A percentile compares a stretch with the other conserved stretches of the same genome.
phyloP scores from a whole-genome alignment of 495 filamentous ascomycete species.

The Bacidia gigantensis region DNA sequence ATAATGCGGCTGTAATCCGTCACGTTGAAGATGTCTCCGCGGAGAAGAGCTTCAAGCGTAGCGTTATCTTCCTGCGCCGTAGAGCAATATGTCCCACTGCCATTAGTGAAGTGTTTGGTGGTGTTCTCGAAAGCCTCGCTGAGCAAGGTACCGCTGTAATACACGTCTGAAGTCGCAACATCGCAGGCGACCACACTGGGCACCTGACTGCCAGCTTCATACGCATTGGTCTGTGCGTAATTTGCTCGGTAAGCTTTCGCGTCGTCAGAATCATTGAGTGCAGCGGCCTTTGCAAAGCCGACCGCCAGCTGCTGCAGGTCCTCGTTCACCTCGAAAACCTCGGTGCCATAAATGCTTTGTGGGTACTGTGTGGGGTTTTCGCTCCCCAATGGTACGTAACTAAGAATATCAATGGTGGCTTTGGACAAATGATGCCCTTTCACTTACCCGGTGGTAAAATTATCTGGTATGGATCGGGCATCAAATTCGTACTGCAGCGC shows the following conservation, averaged over 20 bases:
- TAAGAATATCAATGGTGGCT: background rate
- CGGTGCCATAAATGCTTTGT: constrained; percentile 53
- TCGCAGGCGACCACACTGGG: constrained; percentile 55
- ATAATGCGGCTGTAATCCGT: constrained; percentile 58
- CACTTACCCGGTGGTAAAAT: constrained; percentile 39
- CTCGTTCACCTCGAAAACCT: constrained; percentile 61
- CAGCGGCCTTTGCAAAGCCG: constrained; percentile 39
- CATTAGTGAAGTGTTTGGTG: constrained; percentile 52
- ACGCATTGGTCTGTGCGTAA: constrained; percentile 35
- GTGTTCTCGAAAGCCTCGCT: constrained; percentile 51
- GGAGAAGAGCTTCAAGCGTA: constrained; percentile 50
- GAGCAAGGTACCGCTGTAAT: constrained; percentile 50
- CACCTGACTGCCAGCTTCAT: constrained; percentile 34
- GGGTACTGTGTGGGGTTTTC: constrained; percentile 45
- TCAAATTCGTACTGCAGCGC: constrained; percentile 66
- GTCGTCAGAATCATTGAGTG: constrained; percentile 38
- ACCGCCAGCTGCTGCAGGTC: constrained; percentile 43
- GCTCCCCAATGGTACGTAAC: constrained; percentile 49
- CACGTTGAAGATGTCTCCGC: constrained; percentile 37
- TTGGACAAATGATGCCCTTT: constrained; percentile 15
- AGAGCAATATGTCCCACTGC: constrained; percentile 52
- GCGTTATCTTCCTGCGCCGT: constrained; percentile 68
- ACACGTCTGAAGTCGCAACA: constrained; percentile 56
- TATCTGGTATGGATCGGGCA: constrained; percentile 49
- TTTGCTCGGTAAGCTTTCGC: constrained; percentile 45